These are phyloP conservation scores for Pouteria glomerata DNA, from an alignment of 148 eudicot species.

Conservation along the genomic window DNA sequence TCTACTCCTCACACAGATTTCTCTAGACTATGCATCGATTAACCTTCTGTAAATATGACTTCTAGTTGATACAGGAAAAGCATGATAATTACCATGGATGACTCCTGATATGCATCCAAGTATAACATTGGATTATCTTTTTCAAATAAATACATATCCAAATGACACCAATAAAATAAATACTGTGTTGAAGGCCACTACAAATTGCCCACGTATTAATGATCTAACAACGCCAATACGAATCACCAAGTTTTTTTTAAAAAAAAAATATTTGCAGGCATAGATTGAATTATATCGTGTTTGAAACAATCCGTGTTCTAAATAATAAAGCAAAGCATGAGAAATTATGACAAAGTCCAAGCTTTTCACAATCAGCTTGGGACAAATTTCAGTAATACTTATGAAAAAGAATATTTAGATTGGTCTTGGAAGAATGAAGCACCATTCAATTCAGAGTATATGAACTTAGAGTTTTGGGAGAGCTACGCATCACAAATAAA, in stretches of 20 bases:
- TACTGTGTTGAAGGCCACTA: background rate
- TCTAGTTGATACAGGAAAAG: background rate
- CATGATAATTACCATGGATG: conserved; percentile 3
- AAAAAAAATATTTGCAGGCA: no score
- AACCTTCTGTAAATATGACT: background rate
- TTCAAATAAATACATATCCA: background rate
- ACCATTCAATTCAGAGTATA: background rate
- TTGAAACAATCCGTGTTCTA: no score
- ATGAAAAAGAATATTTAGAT: background rate
- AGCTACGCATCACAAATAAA: background rate
- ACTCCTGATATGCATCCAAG: background rate
- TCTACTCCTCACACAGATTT: background rate
- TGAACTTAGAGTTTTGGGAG: background rate
- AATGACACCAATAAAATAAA: background rate
- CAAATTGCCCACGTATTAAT: background rate
- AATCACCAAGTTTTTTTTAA: no score
- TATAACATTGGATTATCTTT: background rate
- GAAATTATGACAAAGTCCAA: no score
- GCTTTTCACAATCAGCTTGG: no score
- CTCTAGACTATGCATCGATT: background rate
- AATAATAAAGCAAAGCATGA: no score
- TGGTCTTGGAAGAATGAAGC: background rate
- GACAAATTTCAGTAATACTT: no score
- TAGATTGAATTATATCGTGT: no score
- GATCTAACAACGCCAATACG: no score